A percentile compares a stretch with the other conserved stretches of the same genome.
Conservation (phyloP, 106 monocot species). For the Apostasia shenzhenica region DNA sequence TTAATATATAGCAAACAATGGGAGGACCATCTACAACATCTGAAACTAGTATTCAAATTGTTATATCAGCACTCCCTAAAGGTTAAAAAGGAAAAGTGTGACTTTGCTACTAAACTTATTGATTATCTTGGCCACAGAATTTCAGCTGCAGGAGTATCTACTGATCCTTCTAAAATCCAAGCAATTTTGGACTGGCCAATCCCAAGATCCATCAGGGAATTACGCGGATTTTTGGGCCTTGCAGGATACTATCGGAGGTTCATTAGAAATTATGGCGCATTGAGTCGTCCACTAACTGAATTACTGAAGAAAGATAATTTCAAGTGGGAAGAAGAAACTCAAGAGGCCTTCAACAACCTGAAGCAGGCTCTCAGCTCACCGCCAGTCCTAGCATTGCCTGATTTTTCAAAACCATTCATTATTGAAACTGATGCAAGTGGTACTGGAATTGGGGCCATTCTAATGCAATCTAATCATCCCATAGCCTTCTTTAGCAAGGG, state of each 20-base stretch:
- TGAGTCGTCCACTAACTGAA: neutral
- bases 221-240: conserved; percentile 2
- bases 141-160: too few relatives aligned
- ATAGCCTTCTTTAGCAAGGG: conserved; percentile 15
- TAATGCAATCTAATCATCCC: neutral
- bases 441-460: conserved; percentile 1
- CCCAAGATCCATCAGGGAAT: neutral
- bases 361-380: neutral
- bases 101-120: too few relatives aligned
- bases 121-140: too few relatives aligned
- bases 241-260: conserved; percentile 6
- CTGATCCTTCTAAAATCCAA: too few relatives aligned
- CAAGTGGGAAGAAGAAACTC: neutral
- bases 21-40: too few relatives aligned
- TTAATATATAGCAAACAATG: too few relatives aligned
- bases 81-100: too few relatives aligned
- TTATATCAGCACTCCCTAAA: too few relatives aligned
- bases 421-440: conserved; percentile 8
- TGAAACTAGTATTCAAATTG: too few relatives aligned
- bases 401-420: neutral
- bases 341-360: neutral
- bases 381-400: neutral
- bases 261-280: neutral
- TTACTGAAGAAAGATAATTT: neutral
- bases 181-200: neutral